Percentiles rank a stretch among this genome's conserved stretches.
phyloP scores from a whole-genome alignment of 2,329 filamentous ascomycete species.

The Fusarium continuum region DNA sequence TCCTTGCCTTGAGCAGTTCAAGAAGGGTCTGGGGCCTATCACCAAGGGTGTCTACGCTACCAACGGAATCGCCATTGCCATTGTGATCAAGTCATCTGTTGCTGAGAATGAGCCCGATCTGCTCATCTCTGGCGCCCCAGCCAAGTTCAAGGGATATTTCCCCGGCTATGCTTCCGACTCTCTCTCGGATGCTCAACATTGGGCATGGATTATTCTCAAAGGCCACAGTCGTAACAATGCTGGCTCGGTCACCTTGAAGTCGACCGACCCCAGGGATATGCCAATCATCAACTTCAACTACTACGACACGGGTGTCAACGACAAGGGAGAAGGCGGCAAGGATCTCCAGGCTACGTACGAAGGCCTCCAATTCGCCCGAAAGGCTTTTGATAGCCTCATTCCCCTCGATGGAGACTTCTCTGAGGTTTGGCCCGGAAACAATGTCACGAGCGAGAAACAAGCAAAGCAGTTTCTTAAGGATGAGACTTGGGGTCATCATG shows the following conservation, averaged over 20 bases:
- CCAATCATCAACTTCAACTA: conserved; percentile 72
- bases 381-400: conserved; percentile 45
- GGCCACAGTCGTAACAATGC: conserved; percentile 62
- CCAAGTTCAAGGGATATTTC: conserved; percentile 65
- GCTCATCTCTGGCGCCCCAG: conserved; percentile 63
- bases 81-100: conserved; percentile 49
- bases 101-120: conserved; percentile 60
- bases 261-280: conserved; percentile 68
- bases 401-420: conserved; percentile 25
- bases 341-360: conserved; percentile 65
- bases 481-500: conserved; percentile 48
- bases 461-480: conserved; percentile 41
- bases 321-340: conserved; percentile 55
- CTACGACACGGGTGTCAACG: conserved; percentile 62
- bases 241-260: conserved; percentile 70
- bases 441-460: conserved; percentile 49
- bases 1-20: conserved; percentile 32
- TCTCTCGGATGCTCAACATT: conserved; percentile 53
- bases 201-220: conserved; percentile 59
- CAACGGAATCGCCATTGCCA: conserved; percentile 63
- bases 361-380: conserved; percentile 61
- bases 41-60: conserved; percentile 50
- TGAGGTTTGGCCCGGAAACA: conserved; percentile 49
- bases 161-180: conserved; percentile 60
- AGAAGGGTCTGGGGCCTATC: conserved; percentile 20